Evolutionary conservation across 164 flowering plant species (phyloP), one percentile per base, ranked within the genome.

Genomic region (Saururus chinensis): DNA sequence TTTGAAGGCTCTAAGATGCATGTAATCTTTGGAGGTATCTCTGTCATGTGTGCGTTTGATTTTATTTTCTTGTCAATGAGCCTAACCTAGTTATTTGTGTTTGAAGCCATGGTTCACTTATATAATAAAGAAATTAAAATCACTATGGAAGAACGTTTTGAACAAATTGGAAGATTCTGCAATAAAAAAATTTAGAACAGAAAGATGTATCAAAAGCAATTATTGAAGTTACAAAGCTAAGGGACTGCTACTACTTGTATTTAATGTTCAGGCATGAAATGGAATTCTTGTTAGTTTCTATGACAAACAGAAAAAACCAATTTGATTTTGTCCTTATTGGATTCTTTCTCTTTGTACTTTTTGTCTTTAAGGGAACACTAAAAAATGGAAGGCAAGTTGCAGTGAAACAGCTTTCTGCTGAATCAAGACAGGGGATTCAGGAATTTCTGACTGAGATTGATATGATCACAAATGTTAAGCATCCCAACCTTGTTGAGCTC

Each of bases 361-460:
- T 25, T 21, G 19, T 66, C 60, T 79, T 65, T 41, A 49, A 87
- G 90, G 95, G 90, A 60, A 68, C 70, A 60, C 78, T 87, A 9
- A 80, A 58, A 70, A 67, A 61, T 72, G 82, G 84, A 57, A 70
- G 9, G 30, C 67, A 68, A 69, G 81, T 85, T 70, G 95, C 95
- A 26, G 84, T 83, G 60, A 87, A 87, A 79, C 71, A 65, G 25
- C 95, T 87, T 59, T 75, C 88, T 64, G 82, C 79, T 37, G 77
- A 74, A 49, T 87, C 95, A 64, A 85, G 72, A 76, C 95, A 87
- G 68, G 95, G 95, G 37, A 70, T 65, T 49, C 81, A 75, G 55
- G 90, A 87, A 75, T 85, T 87, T 76, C 66, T 85, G 63, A 73
- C 80, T 24, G 95, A 87, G 75, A 83, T 87, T 61, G 78, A 79